phyloP scores from a whole-genome alignment of 495 filamentous ascomycete genomes.

The Annulohypoxylon stygium region DNA sequence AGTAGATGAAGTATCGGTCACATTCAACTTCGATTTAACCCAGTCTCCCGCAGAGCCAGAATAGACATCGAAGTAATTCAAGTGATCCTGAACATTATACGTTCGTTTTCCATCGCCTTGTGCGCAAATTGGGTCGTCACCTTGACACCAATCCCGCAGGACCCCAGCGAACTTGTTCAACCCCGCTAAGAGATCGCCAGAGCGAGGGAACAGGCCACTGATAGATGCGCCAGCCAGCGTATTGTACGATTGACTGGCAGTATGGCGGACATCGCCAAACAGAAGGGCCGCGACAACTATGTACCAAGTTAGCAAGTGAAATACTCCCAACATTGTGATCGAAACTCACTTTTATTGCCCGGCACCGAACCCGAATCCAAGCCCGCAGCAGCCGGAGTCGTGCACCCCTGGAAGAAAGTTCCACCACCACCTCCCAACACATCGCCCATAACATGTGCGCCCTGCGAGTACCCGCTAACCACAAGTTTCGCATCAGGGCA shows the following conservation, averaged over 20 bases:
- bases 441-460: conserved; percentile 45
- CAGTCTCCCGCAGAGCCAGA: conserved; percentile 36
- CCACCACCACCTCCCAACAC: conserved; percentile 43
- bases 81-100: conserved; percentile 30
- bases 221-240: conserved; percentile 31
- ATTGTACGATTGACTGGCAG: conserved; percentile 47
- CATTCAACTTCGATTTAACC: conserved; percentile 32
- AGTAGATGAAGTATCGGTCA: neutral
- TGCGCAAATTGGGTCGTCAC: conserved; percentile 47
- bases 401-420: conserved; percentile 38
- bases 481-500: conserved; percentile 49
- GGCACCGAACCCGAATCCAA: conserved; percentile 30
- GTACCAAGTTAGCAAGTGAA: neutral
- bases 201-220: conserved; percentile 42
- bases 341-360: conserved; percentile 41
- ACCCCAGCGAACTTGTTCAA: conserved; percentile 33
- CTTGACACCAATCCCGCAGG: conserved; percentile 45
- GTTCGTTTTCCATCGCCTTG: conserved; percentile 29
- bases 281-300: conserved; percentile 46
- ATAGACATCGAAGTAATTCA: conserved; percentile 49
- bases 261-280: conserved; percentile 46
- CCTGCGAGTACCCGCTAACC: conserved; percentile 50
- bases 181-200: conserved; percentile 24
- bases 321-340: neutral
- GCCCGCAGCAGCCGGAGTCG: conserved; percentile 3